Percentiles rank a stretch among this genome's conserved stretches.
phyloP scores from a whole-genome alignment of 176 grass and related monocot genomes.

The Bothriochloa decipiens region DNA sequence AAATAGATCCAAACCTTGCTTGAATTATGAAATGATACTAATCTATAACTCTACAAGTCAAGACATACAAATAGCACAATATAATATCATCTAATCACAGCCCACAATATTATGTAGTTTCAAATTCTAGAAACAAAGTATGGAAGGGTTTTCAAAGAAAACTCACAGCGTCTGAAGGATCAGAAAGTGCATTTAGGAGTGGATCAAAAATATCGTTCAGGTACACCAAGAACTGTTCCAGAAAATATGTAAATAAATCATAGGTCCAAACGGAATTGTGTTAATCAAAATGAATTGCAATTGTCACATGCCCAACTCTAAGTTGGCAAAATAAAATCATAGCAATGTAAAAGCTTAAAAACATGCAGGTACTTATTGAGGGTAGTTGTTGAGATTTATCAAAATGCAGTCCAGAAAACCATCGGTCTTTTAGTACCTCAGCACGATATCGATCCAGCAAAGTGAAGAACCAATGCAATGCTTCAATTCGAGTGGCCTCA shows the following conservation, averaged over 20 bases:
- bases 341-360: conserved; percentile 24
- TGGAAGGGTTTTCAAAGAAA: conserved; percentile 36
- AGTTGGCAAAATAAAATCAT: conserved; percentile 28
- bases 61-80: conserved; percentile 11
- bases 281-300: conserved; percentile 28
- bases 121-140: conserved; percentile 31
- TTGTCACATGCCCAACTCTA: conserved; percentile 3
- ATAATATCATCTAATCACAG: conserved; percentile 23
- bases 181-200: conserved; percentile 89
- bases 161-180: conserved; percentile 88
- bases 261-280: neutral
- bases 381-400: neutral
- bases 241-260: conserved; percentile 41
- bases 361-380: conserved; percentile 18
- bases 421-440: conserved; percentile 66
- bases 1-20: conserved; percentile 10
- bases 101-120: neutral
- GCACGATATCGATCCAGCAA: conserved; percentile 65
- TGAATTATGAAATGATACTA: conserved; percentile 26
- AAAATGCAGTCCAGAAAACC: neutral
- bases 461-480: conserved; percentile 86
- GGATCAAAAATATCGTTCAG: conserved; percentile 81
- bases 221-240: conserved; percentile 86
- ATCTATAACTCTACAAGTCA: conserved; percentile 1
- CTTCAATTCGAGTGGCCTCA: conserved; percentile 92